Conservation (phyloP, 306 rosid genomes). For the Sophora flavescens region DNA sequence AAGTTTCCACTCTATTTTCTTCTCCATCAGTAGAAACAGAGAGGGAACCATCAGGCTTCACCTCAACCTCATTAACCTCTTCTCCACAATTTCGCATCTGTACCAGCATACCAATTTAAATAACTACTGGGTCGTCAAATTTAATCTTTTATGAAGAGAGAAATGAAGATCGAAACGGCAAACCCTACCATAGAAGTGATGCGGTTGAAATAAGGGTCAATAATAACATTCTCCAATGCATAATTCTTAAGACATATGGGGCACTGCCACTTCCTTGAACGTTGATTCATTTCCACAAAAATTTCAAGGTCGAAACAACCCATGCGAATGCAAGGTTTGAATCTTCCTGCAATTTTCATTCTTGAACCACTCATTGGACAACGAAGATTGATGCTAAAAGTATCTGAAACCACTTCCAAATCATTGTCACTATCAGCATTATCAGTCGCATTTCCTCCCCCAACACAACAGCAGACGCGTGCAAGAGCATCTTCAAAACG, state of each 20-base stretch:
- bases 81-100: constrained; percentile 94
- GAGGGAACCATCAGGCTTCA: constrained; percentile 83
- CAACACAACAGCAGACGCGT: constrained; percentile 81
- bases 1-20: constrained; percentile 58
- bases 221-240: constrained; percentile 81
- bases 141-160: constrained; percentile 3
- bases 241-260: constrained; percentile 94
- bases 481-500: constrained; percentile 88
- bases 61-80: constrained; percentile 88
- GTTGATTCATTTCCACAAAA: constrained; percentile 96
- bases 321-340: constrained; percentile 93
- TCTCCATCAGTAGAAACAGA: constrained; percentile 58
- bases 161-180: constrained; percentile 16
- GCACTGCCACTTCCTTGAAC: constrained; percentile 99
- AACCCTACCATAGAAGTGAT: constrained; percentile 75
- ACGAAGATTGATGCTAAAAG: constrained; percentile 82
- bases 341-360: constrained; percentile 98
- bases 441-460: constrained; percentile 83
- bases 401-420: constrained; percentile 94
- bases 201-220: constrained; percentile 94
- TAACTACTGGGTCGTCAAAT: constrained; percentile 25
- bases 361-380: constrained; percentile 99
- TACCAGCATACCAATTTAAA: constrained; percentile 35
- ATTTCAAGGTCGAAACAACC: constrained; percentile 99
- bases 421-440: constrained; percentile 94